Percentiles rank a stretch among this genome's conserved stretches.
Evolutionary conservation across 2,329 filamentous ascomycete genomes (phyloP).

Genomic region (Xylaria sp.): DNA sequence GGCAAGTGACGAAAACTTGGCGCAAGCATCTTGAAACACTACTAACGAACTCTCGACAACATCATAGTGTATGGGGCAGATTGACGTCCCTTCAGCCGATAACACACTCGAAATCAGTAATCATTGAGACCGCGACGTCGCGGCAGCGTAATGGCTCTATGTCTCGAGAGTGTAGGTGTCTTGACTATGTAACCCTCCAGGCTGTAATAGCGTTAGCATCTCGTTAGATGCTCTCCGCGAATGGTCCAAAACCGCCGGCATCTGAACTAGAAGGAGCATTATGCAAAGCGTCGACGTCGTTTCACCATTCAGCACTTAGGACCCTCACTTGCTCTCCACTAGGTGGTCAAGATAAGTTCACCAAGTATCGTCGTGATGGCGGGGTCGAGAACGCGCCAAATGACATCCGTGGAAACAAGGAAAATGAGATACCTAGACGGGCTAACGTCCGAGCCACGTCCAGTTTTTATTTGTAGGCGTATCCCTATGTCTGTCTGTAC

Average conservation of each 20-base stretch:
- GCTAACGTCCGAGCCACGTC: constrained; percentile 22
- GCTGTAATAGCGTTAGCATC: constrained; percentile 4
- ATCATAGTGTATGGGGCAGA: not conserved
- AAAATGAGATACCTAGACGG: constrained; percentile 3
- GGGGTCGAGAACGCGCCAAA: constrained; percentile 8
- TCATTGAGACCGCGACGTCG: not conserved
- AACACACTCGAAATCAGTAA: not conserved
- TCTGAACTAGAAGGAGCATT: not conserved
- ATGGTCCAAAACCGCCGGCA: not conserved
- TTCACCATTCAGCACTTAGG: constrained; percentile 15
- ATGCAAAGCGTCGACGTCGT: constrained; percentile 18
- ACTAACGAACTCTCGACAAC: constrained; percentile 2
- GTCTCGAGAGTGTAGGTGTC: not conserved
- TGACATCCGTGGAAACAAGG: not conserved
- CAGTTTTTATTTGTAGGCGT: constrained; percentile 11
- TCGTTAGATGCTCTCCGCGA: not conserved
- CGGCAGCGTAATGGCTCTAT: not conserved
- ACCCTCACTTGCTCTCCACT: constrained; percentile 21
- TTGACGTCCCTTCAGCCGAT: not conserved
- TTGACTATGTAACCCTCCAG: constrained; percentile 10
- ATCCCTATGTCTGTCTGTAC: not conserved
- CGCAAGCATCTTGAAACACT: constrained; percentile 3
- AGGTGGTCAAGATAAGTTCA: not conserved
- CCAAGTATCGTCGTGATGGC: not conserved
- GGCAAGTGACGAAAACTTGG: constrained; percentile 14